phyloP scores from a whole-genome alignment of 73 alveolate genomes.

The Tetrahymena borealis region DNA sequence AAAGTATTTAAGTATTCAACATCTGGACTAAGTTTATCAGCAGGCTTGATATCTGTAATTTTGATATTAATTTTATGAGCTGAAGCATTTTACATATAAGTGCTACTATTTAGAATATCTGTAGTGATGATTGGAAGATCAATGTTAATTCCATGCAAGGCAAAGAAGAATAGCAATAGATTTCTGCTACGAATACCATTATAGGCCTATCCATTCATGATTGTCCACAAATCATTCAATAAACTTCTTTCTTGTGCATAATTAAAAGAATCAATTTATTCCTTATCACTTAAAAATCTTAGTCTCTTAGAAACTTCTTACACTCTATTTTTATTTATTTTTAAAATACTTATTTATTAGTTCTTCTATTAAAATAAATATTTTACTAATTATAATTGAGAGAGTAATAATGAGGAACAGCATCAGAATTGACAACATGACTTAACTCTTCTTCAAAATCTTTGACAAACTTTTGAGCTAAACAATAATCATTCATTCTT shows the following conservation, averaged over 20 bases:
- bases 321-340: neutral
- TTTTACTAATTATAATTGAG: neutral
- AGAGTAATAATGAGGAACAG: neutral
- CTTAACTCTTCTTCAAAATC: neutral
- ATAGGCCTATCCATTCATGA: neutral
- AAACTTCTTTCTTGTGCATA: neutral
- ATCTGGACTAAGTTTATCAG: neutral
- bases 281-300: neutral
- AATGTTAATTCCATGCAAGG: neutral
- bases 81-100: neutral
- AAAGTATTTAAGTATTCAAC: neutral
- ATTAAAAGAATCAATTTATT: neutral
- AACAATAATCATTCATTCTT: neutral
- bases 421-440: neutral
- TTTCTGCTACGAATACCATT: neutral
- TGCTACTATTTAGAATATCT: neutral
- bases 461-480: neutral
- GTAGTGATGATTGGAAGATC: neutral
- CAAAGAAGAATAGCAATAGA: neutral
- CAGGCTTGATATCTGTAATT: neutral
- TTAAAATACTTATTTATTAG: neutral
- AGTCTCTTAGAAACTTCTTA: neutral
- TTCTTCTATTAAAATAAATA: neutral
- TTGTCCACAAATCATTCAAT: neutral
- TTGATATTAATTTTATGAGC: neutral